These are phyloP conservation scores for Boletus semigastroideus DNA, from an alignment of 1,284 basidiomycete genomes.

Conservation along the genomic window DNA sequence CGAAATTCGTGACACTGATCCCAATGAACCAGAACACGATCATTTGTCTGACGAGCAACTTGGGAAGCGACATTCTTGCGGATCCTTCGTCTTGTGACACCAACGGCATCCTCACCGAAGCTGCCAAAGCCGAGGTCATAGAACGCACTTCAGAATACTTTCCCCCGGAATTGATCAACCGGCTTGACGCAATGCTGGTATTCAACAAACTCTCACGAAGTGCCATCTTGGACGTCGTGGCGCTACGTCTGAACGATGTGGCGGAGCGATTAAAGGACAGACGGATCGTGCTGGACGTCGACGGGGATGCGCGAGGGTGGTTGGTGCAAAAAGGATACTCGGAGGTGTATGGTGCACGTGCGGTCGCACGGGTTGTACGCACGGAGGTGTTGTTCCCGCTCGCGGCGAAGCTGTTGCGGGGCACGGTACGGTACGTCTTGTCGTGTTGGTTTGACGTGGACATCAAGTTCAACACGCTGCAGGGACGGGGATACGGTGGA, in stretches of 20 bases:
- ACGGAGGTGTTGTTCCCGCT: slow-evolving; percentile 78
- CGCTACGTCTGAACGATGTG: slow-evolving; percentile 74
- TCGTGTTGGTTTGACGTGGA: not conserved
- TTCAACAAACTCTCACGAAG: slow-evolving; percentile 85
- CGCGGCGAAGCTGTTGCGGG: slow-evolving; percentile 72
- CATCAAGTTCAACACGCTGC: not conserved
- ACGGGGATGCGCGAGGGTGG: slow-evolving; percentile 66
- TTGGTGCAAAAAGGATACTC: slow-evolving; percentile 83
- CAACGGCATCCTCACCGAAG: slow-evolving; percentile 66
- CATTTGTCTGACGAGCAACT: slow-evolving; percentile 44
- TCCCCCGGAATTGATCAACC: slow-evolving; percentile 89
- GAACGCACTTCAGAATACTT: slow-evolving; percentile 76
- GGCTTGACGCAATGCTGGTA: slow-evolving; percentile 83
- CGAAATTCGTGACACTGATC: slow-evolving; percentile 2
- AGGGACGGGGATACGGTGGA: slow-evolving; percentile 37
- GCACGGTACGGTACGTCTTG: slow-evolving; percentile 64
- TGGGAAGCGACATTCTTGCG: slow-evolving; percentile 75
- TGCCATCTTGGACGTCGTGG: slow-evolving; percentile 78
- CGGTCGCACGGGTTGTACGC: slow-evolving; percentile 78
- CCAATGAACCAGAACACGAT: slow-evolving; percentile 32
- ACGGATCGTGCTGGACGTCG: slow-evolving; percentile 73
- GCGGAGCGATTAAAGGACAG: slow-evolving; percentile 63
- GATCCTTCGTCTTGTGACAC: slow-evolving; percentile 62
- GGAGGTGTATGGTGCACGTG: slow-evolving; percentile 83
- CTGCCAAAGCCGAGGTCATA: slow-evolving; percentile 71